phyloP scores from a whole-genome alignment of 1,284 basidiomycete genomes.

The Fistulinella cinereoalba region DNA sequence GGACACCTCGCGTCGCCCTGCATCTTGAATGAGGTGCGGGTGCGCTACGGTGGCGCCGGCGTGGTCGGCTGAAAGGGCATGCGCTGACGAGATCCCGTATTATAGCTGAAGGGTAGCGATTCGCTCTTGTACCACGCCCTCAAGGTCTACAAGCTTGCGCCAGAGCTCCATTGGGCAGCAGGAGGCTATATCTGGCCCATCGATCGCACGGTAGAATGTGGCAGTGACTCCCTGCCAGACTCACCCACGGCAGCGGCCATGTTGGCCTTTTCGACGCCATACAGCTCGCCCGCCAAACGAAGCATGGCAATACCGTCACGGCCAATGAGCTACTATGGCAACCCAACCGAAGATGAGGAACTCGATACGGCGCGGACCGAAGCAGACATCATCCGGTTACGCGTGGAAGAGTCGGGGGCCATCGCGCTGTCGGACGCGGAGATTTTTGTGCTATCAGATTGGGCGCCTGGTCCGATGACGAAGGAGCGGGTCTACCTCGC shows the following conservation, averaged over 20 bases:
- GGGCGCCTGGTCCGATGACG: slow-evolving; percentile 47
- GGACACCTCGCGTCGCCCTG: slow-evolving; percentile 4
- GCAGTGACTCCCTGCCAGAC: slow-evolving; percentile 42
- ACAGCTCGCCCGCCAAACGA: slow-evolving; percentile 32
- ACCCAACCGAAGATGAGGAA: slow-evolving; percentile 41
- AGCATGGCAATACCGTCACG: slow-evolving; percentile 29
- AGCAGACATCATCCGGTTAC: slow-evolving; percentile 47
- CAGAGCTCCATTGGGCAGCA: slow-evolving; percentile 75
- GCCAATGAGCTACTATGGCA: slow-evolving; percentile 42
- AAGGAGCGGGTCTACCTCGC: slow-evolving; percentile 71
- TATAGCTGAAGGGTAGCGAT: slow-evolving; percentile 72
- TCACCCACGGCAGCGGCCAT: slow-evolving; percentile 33
- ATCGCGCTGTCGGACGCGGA: slow-evolving; percentile 59
- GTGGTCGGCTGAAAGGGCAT: slow-evolving; percentile 11
- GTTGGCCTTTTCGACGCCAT: slow-evolving; percentile 32
- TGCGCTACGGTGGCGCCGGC: slow-evolving; percentile 1
- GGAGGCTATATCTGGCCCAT: slow-evolving; percentile 78
- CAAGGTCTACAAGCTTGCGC: slow-evolving; percentile 68
- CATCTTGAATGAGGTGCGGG: slow-evolving; percentile 3
- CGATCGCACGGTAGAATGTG: slow-evolving; percentile 64
- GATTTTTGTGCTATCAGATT: slow-evolving; percentile 59
- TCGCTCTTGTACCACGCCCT: slow-evolving; percentile 71
- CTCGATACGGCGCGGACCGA: slow-evolving; percentile 28
- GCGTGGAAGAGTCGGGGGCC: slow-evolving; percentile 67
- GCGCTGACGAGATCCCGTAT: slow-evolving; percentile 14